These are phyloP conservation scores for Thermochaetoides thermophila DNA, from an alignment of 495 filamentous ascomycete genomes.

Conservation along the genomic window DNA sequence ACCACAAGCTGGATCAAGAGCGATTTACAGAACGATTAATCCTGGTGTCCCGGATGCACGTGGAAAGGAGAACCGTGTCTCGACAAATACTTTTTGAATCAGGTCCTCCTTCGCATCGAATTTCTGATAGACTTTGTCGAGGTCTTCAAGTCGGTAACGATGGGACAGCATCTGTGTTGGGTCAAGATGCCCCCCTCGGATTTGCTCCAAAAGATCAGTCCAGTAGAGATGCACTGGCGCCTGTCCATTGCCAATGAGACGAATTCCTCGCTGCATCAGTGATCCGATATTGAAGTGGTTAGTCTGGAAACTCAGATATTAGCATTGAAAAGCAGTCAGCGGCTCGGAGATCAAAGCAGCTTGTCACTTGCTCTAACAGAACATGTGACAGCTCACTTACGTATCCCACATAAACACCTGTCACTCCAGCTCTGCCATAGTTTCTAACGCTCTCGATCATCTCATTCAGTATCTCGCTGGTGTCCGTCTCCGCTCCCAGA, in stretches of 20 bases:
- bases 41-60: conserved; percentile 36
- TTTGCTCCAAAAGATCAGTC: conserved; percentile 55
- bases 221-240: conserved; percentile 76
- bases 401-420: conserved; percentile 70
- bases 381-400: conserved; percentile 31
- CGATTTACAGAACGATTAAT: conserved; percentile 30
- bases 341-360: not conserved
- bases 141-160: conserved; percentile 58
- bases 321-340: not conserved
- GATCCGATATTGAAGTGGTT: conserved; percentile 76
- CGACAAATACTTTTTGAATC: conserved; percentile 58
- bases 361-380: too few species aligned
- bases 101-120: conserved; percentile 55
- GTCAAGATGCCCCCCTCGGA: conserved; percentile 56
- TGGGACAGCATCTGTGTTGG: conserved; percentile 70
- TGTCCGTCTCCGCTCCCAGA: conserved; percentile 70
- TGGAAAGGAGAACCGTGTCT: conserved; percentile 51
- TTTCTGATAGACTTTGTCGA: conserved; percentile 52
- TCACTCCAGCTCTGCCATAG: conserved; percentile 64
- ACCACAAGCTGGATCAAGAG: too few species aligned
- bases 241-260: conserved; percentile 71
- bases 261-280: conserved; percentile 76
- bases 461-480: conserved; percentile 76
- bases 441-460: conserved; percentile 65
- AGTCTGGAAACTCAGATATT: conserved; percentile 28